These are phyloP conservation scores for Solanum arcanum DNA, from an alignment of 257 asterid genomes.

Conservation along the genomic window DNA sequence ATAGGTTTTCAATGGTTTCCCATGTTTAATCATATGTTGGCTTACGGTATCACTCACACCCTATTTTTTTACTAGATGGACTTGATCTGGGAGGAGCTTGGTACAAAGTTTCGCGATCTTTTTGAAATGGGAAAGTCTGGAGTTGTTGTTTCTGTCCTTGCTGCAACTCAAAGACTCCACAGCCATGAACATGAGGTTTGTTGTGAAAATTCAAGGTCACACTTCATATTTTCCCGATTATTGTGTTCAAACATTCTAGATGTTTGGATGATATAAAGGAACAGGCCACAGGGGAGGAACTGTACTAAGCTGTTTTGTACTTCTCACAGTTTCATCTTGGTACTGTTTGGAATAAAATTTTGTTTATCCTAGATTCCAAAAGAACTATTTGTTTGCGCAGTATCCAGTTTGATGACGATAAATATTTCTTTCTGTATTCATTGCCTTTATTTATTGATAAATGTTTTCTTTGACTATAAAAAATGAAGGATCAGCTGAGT, in stretches of 20 bases:
- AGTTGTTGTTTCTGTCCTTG: constrained; percentile 83
- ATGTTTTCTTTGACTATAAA: not conserved
- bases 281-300: not conserved
- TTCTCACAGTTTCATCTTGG: not conserved
- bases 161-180: constrained; percentile 71
- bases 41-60: not conserved
- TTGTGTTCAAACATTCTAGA: not conserved
- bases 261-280: not conserved
- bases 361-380: not conserved
- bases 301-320: not conserved
- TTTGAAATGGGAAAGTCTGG: constrained; percentile 78
- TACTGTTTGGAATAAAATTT: not conserved
- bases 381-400: not conserved
- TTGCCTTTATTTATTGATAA: not conserved
- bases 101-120: constrained; percentile 57
- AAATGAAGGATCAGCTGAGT: not conserved
- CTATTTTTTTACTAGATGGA: constrained; percentile 39
- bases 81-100: constrained; percentile 66
- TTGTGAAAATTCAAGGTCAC: not conserved
- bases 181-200: constrained; percentile 51
- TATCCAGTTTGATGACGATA: not conserved
- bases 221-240: not conserved
- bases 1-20: not conserved
- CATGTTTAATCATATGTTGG: not conserved
- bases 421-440: not conserved